A percentile compares a stretch with the other conserved stretches of the same genome.
Conservation (phyloP, 345 rosid genomes). For the Murraya paniculata region DNA sequence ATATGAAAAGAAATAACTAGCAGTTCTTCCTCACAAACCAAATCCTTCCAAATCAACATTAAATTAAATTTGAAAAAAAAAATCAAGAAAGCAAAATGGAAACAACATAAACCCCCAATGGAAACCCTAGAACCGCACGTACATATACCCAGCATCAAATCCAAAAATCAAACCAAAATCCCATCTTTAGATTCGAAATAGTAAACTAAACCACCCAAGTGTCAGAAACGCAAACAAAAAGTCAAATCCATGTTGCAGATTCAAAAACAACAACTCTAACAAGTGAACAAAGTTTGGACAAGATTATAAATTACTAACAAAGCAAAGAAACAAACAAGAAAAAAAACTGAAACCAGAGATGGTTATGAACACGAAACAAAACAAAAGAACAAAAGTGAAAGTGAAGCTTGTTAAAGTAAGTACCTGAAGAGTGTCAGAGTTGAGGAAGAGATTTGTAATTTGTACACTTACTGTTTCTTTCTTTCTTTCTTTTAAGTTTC, state of each 20-base stretch:
- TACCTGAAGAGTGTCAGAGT: background rate
- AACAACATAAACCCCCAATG: background rate
- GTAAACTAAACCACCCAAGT: slow-evolving; percentile 11
- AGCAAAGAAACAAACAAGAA: background rate
- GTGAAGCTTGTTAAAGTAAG: background rate
- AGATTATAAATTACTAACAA: background rate
- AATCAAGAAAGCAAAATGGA: background rate
- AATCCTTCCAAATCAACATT: background rate
- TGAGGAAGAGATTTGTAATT: background rate
- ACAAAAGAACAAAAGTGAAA: background rate
- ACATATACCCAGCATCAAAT: background rate
- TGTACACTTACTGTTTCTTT: background rate
- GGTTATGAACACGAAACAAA: background rate
- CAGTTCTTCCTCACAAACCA: background rate
- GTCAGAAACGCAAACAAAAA: slow-evolving; percentile 2
- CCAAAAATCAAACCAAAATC: slow-evolving; percentile 14
- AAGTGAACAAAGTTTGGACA: background rate
- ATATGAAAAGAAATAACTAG: background rate
- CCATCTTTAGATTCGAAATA: slow-evolving; percentile 2
- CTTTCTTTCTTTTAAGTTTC: background rate
- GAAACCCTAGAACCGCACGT: background rate
- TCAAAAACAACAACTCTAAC: background rate
- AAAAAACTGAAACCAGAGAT: background rate
- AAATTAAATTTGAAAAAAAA: no score
- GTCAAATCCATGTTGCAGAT: background rate